Base-by-base conservation (phyloP, 1,139 yeast species). In the Suhomyces bokatorum region DNA sequence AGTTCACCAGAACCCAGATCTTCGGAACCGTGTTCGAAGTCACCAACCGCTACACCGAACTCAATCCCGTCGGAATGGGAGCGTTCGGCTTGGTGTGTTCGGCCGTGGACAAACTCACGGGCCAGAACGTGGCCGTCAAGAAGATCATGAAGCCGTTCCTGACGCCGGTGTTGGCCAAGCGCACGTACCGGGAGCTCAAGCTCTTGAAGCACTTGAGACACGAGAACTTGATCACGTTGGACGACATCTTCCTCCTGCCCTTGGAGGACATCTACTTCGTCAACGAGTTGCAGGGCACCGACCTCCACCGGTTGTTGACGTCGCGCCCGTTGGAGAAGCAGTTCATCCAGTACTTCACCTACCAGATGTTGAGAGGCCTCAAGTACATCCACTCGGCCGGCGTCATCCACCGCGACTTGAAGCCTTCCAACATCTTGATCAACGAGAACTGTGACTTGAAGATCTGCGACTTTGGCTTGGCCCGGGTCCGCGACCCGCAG, bases 51-150 rank as follows among this genome's bases (percentile, higher is more conserved):
- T 93, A 93, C 69, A 81, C 90, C 16, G 97, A 93, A 61, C 77
- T 93, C 51, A 93, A 90, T 59, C 99, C 99, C 3, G 97, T 93
- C 40, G 99, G 99, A 1, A 93, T 93, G 99, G 99, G 99, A 30
- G 99, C 99, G 10, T 93, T 93, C 62, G 99, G 99, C 7, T 79
- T 93, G 32, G 99, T 93, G 38, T 93, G 99, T 67, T 89, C 97
- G 6, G 99, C 99, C 1, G 81, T 85, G 45, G 99, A 93, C 67
- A 88, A 86, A 59, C 77, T 90, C 50, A 89, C 97, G 0, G 86
- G 82, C 42, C 97, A 91, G 65, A 88, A 87, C 57, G 99, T 95
- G 39, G 99, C 99, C 36, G 95, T 93, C 50, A 93, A 93, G 67
- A 93, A 93, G 70, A 91, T 93, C 55, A 88, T 93, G 97, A 93